Percentiles rank a stretch among this genome's conserved stretches.
These are phyloP conservation scores for Magnusiomyces suaveolens DNA, from an alignment of 1,139 yeast species.

Conservation along the genomic window DNA sequence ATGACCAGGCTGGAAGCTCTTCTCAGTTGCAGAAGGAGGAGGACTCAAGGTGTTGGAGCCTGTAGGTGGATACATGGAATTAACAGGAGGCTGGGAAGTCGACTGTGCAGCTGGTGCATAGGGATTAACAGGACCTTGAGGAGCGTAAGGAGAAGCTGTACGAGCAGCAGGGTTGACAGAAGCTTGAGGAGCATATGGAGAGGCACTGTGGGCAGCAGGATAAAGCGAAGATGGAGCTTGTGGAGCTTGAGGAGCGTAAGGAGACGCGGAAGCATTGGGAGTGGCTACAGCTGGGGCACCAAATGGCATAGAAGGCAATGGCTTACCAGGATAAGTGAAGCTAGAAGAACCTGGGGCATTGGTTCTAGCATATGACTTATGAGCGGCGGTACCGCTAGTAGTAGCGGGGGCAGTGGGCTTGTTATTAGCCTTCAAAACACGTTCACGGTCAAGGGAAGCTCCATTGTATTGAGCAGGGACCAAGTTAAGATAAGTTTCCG, in stretches of 20 bases:
- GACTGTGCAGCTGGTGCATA: slow-evolving; percentile 14
- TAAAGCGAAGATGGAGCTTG: no score
- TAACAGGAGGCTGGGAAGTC: slow-evolving; percentile 12
- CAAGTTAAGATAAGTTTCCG: slow-evolving; percentile 56
- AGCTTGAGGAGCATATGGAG: slow-evolving; percentile 11
- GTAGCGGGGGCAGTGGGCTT: slow-evolving; percentile 7
- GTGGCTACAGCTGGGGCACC: slow-evolving; percentile 13
- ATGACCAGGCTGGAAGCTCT: slow-evolving; percentile 8
- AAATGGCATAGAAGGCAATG: slow-evolving; percentile 7
- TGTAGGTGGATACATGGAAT: slow-evolving; percentile 14
- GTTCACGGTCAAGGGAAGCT: slow-evolving; percentile 60
- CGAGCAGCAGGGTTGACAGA: slow-evolving; percentile 10
- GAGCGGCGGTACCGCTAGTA: slow-evolving; percentile 10
- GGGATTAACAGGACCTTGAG: slow-evolving; percentile 7
- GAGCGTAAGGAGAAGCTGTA: slow-evolving; percentile 10
- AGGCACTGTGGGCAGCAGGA: slow-evolving; percentile 8
- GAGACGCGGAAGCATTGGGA: slow-evolving; percentile 9
- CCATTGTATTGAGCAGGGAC: slow-evolving; percentile 59
- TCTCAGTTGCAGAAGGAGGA: slow-evolving; percentile 3
- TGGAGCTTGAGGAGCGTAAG: no score
- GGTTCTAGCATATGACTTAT: slow-evolving; percentile 5
- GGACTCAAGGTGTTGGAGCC: slow-evolving; percentile 5
- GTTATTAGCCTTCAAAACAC: slow-evolving; percentile 53
- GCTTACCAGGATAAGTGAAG: background rate
- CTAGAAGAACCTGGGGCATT: background rate